Base-by-base conservation (phyloP, 768 basidiomycete genomes). In the Xerocomellus chrysenteron region DNA sequence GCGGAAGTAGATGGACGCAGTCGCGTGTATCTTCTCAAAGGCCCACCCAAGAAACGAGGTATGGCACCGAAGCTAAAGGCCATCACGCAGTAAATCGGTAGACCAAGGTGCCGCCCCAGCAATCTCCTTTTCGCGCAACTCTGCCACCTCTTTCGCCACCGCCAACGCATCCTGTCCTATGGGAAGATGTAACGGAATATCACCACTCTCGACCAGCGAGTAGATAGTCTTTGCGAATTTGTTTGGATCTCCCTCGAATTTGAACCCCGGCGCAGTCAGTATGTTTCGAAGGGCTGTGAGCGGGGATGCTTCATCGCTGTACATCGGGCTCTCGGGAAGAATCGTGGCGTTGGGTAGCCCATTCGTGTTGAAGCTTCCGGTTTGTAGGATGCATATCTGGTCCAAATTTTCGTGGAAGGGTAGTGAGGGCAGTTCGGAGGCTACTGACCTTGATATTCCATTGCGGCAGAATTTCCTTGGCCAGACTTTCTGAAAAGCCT, bases 371-470 rank as follows among this genome's bases (percentile, higher is more conserved):
- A 66, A 67, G 41, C 43, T 43, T 30, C 66, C 64, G 4, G 57
- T 19, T 52, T 65, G 52, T 24, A 67, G 37, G 35, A 63, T 62
- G 44, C 61, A 61, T 39, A 68, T 56, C 61, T 68, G n/a, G 10
- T 30, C 14, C 47, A 11, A 12, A 24, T n/a, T n/a, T 30, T 41
- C 24, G 30, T 21, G 8, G 8, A 43, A 28, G 2, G 26, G 16
- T 12, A 30, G 13, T 6, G 36, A 12, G 3, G 24, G 6, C 4
- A 13, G n/a, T 21, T 45, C 1, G 16, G 16, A 24, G 5, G 3
- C 11, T 3, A 17, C 57, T 24, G 5, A 59, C 60, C 53, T 53
- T 60, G 62, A 78, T 78, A 54, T 78, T 79, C 77, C 79, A 80
- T 13, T 62, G 63, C 1, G 75, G 76, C 17, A 67, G 65, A 41